Evolutionary conservation across 257 asterid genomes (phyloP), one percentile per base, ranked within the genome.

Genomic region (Apocynum venetum): DNA sequence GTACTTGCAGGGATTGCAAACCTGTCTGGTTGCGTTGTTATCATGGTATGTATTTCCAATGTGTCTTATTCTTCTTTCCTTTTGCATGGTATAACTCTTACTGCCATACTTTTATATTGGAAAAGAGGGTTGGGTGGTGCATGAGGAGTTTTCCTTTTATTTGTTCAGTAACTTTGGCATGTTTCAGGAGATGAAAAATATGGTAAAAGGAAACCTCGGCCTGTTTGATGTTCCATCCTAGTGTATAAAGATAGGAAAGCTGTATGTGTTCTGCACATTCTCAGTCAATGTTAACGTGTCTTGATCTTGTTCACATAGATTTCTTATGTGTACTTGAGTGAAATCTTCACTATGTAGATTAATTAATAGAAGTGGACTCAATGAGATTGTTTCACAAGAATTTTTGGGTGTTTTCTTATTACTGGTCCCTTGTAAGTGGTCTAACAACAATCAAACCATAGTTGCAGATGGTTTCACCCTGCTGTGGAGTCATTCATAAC

Each of bases 381-480:
- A 25, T 9, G 53, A 31, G 15, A 63, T 3, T 11, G 4, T 63
- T 35, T 63, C 69, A 63, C 14, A 0, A 19, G 9, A 43, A 41
- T 1, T 7, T 43, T 41, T 5, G 4, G 38, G 71, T 70, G 51
- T 48, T 59, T 67, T 69, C 19, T 52, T 36, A 56, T 57, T 0
- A 19, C 78, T 80, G 73, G 59, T 78, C 74, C 51, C 68, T 78
- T 81, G 76, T 74, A 71, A 67, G 51, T 63, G 80, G 74, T 79
- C 89, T 82, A 83, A 78, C 77, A 49, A 47, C 72, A 43, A n/a
- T 78, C 74, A 51, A 69, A 78, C 46, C 89, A 81, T 79, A 96
- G 99, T 93, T 93, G 92, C 96, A 93, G 97, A 93, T 87, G 93
- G 89, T 96, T 91, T 79, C 88, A 89, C 77, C 92, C 47, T 31